Base-by-base conservation (phyloP, 1,139 yeast genomes). In the Pichia inconspicua region DNA sequence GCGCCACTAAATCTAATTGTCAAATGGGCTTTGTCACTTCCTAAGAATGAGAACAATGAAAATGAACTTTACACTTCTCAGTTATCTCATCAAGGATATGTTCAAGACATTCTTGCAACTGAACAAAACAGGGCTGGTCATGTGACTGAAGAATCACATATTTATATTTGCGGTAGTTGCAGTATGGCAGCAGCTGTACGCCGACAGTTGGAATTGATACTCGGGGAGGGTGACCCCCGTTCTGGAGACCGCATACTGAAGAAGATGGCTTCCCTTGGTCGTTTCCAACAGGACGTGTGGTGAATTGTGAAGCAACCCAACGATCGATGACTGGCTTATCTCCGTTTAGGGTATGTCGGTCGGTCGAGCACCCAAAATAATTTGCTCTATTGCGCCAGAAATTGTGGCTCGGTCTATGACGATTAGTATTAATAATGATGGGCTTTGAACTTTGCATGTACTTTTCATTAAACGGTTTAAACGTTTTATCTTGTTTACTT, bases 161-260 rank as follows among this genome's bases (percentile, higher is more conserved):
- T 92, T 53, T 92, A 89, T 64, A 95, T 94, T 17, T 92, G 99
- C 73, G 99, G 98, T 58, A 96, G 89, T 68, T 97, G 97, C 19
- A 78, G 77, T 55, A 89, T 92, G 97, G 96, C 96, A 2, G 82
- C 90, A 65, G 96, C 88, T 59, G 98, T 94, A 11, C 89, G 83
- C 58, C 69, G 73, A 46, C 74, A 89, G 1, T 70, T 94, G 50
- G 75, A 75, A 25, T 73, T 75, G 52, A 79, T 92, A 51, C 65
- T 90, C 78, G 46, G 68, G 4, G 12, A 15, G 2, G 22, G 32
- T 3, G 25, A 28, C 32, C 14, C 41, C 41, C 41, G 32, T 27
- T 12, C 5, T n/a, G 32, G 41, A 17, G 32, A 25, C 41, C 41
- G 32, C 11, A 10, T 28, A 9, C 41, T 39, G 17, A 28, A 31